These are phyloP conservation scores for Erysiphe pulchra DNA, from an alignment of 2,329 filamentous ascomycete genomes.

Conservation along the genomic window DNA sequence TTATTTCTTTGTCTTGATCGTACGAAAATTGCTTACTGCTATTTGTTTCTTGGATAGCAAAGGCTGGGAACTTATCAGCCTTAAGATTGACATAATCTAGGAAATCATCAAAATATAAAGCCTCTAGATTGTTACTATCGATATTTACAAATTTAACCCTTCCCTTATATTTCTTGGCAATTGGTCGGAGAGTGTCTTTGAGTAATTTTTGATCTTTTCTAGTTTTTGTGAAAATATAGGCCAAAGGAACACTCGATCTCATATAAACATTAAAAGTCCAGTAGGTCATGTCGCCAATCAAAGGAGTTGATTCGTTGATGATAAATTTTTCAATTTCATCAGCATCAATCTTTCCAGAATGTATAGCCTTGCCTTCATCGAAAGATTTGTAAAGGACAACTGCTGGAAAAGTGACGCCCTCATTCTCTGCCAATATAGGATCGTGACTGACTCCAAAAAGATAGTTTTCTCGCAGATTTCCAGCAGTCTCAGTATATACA, in stretches of 20 bases:
- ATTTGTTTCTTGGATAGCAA: conserved; percentile 83
- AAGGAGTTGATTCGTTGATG: conserved; percentile 61
- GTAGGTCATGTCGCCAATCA: conserved; percentile 87
- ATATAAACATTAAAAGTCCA: conserved; percentile 95
- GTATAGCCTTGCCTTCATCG: conserved; percentile 81
- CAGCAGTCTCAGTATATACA: conserved; percentile 45
- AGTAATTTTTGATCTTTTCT: conserved; percentile 67
- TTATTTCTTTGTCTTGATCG: conserved; percentile 59
- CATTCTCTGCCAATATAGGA: conserved; percentile 59
- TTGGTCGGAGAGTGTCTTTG: conserved; percentile 49
- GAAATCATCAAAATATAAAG: conserved; percentile 56
- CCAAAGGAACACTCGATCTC: conserved; percentile 70
- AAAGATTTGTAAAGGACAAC: conserved; percentile 94
- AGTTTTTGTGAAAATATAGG: conserved; percentile 93
- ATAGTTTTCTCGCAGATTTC: conserved; percentile 66
- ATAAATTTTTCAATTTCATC: conserved; percentile 63
- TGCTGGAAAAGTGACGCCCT: conserved; percentile 66
- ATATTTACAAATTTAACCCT: conserved; percentile 95
- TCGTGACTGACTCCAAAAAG: conserved; percentile 80
- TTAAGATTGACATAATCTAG: conserved; percentile 52
- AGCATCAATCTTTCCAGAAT: conserved; percentile 55
- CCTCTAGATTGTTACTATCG: conserved; percentile 79
- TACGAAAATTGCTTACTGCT: conserved; percentile 97
- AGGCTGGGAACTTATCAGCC: conserved; percentile 81
- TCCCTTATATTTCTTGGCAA: conserved; percentile 83